Evolutionary conservation across 1,284 basidiomycete genomes (phyloP).

Genomic region (Leccinum pachyderme): DNA sequence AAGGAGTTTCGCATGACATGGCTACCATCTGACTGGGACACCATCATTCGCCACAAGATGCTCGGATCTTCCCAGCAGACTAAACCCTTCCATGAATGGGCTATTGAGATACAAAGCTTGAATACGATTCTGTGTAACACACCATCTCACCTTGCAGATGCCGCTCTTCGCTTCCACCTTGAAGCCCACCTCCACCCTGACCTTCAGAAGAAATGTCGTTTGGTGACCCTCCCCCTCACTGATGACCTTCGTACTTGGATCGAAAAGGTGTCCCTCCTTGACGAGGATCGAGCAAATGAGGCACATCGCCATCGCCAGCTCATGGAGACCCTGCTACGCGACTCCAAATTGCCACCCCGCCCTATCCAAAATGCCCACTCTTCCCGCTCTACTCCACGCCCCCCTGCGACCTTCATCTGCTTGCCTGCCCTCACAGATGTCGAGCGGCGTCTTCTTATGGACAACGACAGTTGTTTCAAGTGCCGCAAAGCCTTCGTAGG

Average conservation of each 20-base stretch:
- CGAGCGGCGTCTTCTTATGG: neutral
- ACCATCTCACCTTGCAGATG: neutral
- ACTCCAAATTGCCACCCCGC: neutral
- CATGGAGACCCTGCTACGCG: too few relatives aligned
- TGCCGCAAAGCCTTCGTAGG: slow-evolving; percentile 6
- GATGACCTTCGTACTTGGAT: neutral
- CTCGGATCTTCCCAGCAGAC: too few relatives aligned
- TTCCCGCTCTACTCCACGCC: too few relatives aligned
- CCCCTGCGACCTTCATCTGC: neutral
- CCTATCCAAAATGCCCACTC: neutral
- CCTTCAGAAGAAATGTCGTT: neutral
- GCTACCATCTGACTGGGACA: slow-evolving; percentile 1
- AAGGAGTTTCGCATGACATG: too few relatives aligned
- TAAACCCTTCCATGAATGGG: slow-evolving; percentile 9
- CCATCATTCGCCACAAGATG: neutral
- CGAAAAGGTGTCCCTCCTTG: too few relatives aligned
- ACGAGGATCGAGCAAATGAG: too few relatives aligned
- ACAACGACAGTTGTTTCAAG: slow-evolving; percentile 16
- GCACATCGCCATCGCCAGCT: too few relatives aligned
- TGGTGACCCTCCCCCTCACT: neutral
- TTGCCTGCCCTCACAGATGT: slow-evolving; percentile 1
- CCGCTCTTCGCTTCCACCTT: slow-evolving; percentile 2
- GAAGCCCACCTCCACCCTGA: too few relatives aligned
- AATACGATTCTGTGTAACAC: neutral
- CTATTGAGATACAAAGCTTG: neutral